A percentile compares a stretch with the other conserved stretches of the same genome.
Conservation (phyloP, 331 rosid species). For the Pyrus hybrid region DNA sequence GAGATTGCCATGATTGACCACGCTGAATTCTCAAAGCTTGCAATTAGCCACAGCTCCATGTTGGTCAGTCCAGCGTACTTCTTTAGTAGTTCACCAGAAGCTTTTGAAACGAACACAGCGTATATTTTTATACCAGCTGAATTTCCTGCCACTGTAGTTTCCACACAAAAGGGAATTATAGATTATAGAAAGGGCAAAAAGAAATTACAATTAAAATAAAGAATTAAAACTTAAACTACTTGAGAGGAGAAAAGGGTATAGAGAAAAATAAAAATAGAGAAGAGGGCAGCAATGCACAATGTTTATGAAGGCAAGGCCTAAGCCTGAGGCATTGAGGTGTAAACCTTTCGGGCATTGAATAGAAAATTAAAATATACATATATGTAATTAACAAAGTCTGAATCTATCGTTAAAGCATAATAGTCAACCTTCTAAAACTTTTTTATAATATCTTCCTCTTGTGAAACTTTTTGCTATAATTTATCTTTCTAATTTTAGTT, state of each 20-base stretch:
- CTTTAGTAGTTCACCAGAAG: conserved; percentile 60
- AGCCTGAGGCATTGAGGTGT: no score
- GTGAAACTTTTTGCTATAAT: neutral
- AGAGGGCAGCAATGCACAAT: neutral
- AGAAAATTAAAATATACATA: neutral
- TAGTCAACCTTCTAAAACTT: neutral
- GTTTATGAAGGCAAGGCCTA: no score
- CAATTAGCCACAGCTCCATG: conserved; percentile 72
- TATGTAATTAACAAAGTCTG: neutral
- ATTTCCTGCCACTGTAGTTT: conserved; percentile 85
- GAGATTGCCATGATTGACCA: conserved; percentile 99
- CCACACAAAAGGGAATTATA: conserved; percentile 19
- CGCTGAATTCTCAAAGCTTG: conserved; percentile 94
- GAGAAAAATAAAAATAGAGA: neutral
- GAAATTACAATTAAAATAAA: neutral
- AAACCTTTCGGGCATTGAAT: neutral
- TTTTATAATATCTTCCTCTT: neutral
- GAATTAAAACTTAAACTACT: neutral
- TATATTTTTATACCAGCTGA: conserved; percentile 71
- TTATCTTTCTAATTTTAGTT: neutral
- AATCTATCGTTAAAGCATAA: neutral
- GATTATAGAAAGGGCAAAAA: conserved; percentile 1
- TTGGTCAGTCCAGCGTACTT: conserved; percentile 49
- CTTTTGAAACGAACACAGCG: conserved; percentile 78
- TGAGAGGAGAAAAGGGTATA: neutral